Evolutionary conservation across 2,329 filamentous ascomycete species (phyloP).

Genomic region (Diplodia seriata): DNA sequence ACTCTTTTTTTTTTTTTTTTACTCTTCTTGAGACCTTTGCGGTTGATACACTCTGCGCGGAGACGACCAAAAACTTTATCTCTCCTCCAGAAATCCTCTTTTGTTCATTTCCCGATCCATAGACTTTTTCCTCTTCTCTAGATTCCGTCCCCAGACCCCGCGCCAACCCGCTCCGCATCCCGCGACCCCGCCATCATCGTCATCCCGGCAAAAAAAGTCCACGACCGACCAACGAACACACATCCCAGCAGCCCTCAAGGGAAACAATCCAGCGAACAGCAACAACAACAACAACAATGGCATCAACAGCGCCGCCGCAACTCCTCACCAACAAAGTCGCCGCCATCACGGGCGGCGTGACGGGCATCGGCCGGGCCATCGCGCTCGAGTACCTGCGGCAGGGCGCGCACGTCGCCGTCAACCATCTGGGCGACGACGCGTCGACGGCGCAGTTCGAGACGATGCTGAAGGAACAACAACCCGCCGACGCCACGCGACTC

Average conservation of each 20-base stretch:
- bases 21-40: background rate
- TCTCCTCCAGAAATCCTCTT: background rate
- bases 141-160: slow-evolving; percentile 11
- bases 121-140: background rate
- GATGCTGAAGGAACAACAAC: slow-evolving; percentile 52
- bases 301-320: background rate
- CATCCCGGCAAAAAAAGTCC: background rate
- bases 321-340: slow-evolving; percentile 78
- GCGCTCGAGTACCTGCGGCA: slow-evolving; percentile 78
- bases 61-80: background rate
- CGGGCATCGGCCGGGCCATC: slow-evolving; percentile 86
- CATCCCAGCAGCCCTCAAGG: background rate
- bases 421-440: slow-evolving; percentile 71
- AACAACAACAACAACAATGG: no score
- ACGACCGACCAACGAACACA: background rate
- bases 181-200: background rate
- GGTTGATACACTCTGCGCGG: background rate
- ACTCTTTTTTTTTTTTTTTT: background rate
- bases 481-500: slow-evolving; percentile 46
- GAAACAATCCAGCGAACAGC: background rate
- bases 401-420: slow-evolving; percentile 79
- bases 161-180: background rate
- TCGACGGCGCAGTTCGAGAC: slow-evolving; percentile 56
- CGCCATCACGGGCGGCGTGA: slow-evolving; percentile 85
- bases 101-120: background rate